Evolutionary conservation across 306 rosid genomes (phyloP), one percentile per base, ranked within the genome.

Genomic region (Glycyrrhiza uralensis): DNA sequence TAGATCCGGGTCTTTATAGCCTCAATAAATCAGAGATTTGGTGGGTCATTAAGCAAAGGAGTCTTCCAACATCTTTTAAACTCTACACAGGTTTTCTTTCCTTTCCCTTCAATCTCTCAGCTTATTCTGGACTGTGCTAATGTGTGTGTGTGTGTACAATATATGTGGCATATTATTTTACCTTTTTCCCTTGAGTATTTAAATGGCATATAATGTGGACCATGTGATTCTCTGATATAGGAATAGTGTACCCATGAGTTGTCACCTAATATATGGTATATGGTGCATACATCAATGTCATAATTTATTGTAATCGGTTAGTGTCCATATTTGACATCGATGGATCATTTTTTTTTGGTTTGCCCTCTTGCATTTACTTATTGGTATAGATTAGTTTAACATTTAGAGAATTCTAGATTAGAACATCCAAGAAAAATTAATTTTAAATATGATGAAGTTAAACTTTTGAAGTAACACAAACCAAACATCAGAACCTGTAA

Each of bases 41-140:
- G 98, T 88, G 92, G 96, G 85, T 72, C 12, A 75, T 83, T 15
- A 93, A 90, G 60, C 98, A 93, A 58, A 93, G 97, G 76, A 67
- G 45, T 68, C 71, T 93, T 10, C 98, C 97, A 59, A 81, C 96
- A 38, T 82, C 97, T 45, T 93, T 93, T 80, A 93, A 90, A 86
- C 96, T 93, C 32, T 93, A 87, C 71, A 89, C 98, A 90, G 98
- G 98, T 93, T 77, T 68, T 69, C n/a, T n/a, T n/a, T n/a, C n/a
- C 4, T 47, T 45, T 28, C 55, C 26, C 61, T 15, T 63, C 50
- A 10, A 15, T 52, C 63, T 50, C 56, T 79, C 3, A 33, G 1
- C 45, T 38, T 54, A 11, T 56, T 15, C 19, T 22, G 1, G 6
- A 33, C 15, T 35, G 2, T 23, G 41, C 11, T 54, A 2, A 50